A percentile compares a stretch with the other conserved stretches of the same genome.
Conservation (phyloP, 768 basidiomycete species). For the Leucosporidium scottii region DNA sequence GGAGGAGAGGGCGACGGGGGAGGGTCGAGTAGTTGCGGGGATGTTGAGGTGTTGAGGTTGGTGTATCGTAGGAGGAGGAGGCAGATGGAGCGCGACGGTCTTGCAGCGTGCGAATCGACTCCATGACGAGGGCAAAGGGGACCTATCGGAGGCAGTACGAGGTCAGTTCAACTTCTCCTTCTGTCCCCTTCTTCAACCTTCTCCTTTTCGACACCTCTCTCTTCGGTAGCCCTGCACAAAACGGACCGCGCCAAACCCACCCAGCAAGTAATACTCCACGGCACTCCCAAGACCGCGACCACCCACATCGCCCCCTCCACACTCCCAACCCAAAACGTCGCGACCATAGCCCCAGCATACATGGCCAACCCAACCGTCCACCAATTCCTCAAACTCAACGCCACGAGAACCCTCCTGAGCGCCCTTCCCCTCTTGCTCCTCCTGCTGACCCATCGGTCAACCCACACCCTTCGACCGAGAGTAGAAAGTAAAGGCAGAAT, state of each 20-base stretch:
- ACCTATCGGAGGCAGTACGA: neutral
- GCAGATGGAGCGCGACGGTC: neutral
- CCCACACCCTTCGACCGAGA: neutral
- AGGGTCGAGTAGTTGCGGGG: neutral
- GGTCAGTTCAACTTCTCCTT: neutral
- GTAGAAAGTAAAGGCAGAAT: slow-evolving; percentile 58
- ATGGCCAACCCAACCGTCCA: slow-evolving; percentile 67
- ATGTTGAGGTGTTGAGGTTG: neutral
- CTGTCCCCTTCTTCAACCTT: too few relatives aligned
- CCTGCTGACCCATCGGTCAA: too few relatives aligned
- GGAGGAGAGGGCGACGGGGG: neutral
- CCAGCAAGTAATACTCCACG: slow-evolving; percentile 91
- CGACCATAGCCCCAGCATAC: slow-evolving; percentile 69
- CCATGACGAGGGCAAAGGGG: slow-evolving; percentile 32
- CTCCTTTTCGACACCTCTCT: too few relatives aligned
- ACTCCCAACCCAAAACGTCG: slow-evolving; percentile 48
- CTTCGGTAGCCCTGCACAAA: too few relatives aligned
- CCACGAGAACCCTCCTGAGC: slow-evolving; percentile 1
- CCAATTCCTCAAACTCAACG: slow-evolving; percentile 19
- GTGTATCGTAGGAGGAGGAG: neutral
- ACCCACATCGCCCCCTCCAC: slow-evolving; percentile 65
- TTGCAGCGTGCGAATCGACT: slow-evolving; percentile 16
- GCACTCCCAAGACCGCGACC: slow-evolving; percentile 71
- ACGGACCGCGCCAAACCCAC: slow-evolving; percentile 54
- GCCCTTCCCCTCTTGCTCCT: neutral